phyloP scores from a whole-genome alignment of 2,329 filamentous ascomycete species.

The Stagonosporopsis vannaccii region DNA sequence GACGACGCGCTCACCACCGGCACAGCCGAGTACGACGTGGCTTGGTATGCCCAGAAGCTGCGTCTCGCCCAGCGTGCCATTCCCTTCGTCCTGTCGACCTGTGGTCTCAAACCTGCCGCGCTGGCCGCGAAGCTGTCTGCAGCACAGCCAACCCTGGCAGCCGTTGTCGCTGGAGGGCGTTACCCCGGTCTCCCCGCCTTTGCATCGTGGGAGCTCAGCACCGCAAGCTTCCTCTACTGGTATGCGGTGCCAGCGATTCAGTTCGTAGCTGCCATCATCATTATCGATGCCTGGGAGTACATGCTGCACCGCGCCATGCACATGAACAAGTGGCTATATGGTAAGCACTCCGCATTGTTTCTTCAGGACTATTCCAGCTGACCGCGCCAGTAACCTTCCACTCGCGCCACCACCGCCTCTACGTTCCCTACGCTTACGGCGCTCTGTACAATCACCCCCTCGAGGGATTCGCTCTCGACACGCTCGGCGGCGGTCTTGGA shows the following conservation, averaged over 20 bases:
- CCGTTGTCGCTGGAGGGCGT: slow-evolving; percentile 77
- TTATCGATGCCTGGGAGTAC: slow-evolving; percentile 98
- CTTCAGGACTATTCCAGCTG: slow-evolving; percentile 1
- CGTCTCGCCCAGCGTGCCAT: slow-evolving; percentile 80
- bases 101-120: slow-evolving; percentile 78
- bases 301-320: slow-evolving; percentile 97
- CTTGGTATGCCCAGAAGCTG: slow-evolving; percentile 86
- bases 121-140: slow-evolving; percentile 78
- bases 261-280: slow-evolving; percentile 73
- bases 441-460: slow-evolving; percentile 96
- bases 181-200: slow-evolving; percentile 83
- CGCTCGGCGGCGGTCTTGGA: slow-evolving; percentile 81
- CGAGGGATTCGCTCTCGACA: slow-evolving; percentile 93
- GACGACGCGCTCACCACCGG: slow-evolving; percentile 79
- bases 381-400: slow-evolving; percentile 76
- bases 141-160: slow-evolving; percentile 76
- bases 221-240: slow-evolving; percentile 83
- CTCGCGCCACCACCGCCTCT: slow-evolving; percentile 93
- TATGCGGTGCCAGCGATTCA: slow-evolving; percentile 77
- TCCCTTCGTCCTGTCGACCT: slow-evolving; percentile 70
- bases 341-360: slow-evolving; percentile 61
- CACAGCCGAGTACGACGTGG: slow-evolving; percentile 83
- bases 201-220: slow-evolving; percentile 78
- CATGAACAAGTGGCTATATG: slow-evolving; percentile 95
- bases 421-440: slow-evolving; percentile 96